Percentiles rank a stretch among this genome's conserved stretches.
Evolutionary conservation across 225 moss, liverwort and hornwort genomes (phyloP).

Genomic region (Thuidium tamariscinum): DNA sequence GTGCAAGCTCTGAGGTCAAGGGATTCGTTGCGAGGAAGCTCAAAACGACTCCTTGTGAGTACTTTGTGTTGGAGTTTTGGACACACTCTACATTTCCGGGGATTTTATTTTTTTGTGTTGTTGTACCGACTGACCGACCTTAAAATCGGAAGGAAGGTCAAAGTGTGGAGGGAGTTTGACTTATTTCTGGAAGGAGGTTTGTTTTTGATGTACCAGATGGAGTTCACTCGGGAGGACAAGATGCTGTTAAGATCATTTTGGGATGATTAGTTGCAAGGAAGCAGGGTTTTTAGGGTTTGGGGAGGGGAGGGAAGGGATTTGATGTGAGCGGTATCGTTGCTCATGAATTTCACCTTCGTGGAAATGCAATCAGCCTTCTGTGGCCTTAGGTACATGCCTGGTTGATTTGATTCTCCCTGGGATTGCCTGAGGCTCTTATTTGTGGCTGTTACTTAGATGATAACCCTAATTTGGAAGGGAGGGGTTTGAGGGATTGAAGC

Average conservation of each 20-base stretch:
- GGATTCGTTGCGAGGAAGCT: background rate
- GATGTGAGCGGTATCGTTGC: background rate
- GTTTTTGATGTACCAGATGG: background rate
- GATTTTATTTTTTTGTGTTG: background rate
- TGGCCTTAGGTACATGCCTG: background rate
- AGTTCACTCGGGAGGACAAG: background rate
- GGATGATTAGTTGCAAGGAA: background rate
- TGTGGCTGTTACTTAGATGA: background rate
- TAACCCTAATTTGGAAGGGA: conserved; percentile 2
- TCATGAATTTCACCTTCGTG: background rate
- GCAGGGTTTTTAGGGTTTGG: conserved; percentile 17
- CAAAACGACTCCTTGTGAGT: background rate
- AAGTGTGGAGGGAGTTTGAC: background rate
- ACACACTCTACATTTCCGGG: background rate
- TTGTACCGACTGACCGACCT: background rate
- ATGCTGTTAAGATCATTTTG: background rate
- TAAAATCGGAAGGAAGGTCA: background rate
- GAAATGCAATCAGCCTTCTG: background rate
- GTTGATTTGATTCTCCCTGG: background rate
- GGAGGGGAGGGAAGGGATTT: background rate
- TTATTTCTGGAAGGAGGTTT: background rate
- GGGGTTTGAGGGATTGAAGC: background rate
- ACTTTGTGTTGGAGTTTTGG: background rate
- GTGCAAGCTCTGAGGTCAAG: background rate
- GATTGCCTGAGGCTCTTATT: background rate